Evolutionary conservation across 2,329 filamentous ascomycete genomes (phyloP).

Genomic region (Colletotrichum abscissum): DNA sequence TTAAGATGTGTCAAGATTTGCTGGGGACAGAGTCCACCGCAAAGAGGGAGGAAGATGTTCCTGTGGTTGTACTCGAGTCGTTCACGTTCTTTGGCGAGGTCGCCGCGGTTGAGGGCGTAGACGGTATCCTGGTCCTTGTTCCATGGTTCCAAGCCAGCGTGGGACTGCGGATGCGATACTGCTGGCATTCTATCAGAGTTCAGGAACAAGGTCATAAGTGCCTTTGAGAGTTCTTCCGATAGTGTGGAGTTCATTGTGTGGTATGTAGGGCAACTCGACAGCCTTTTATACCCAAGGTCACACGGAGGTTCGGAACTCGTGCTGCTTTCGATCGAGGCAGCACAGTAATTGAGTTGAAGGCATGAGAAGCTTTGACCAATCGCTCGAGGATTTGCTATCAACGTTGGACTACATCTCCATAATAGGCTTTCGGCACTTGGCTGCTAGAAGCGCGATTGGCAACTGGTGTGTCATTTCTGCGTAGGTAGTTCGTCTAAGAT

Average conservation of each 20-base stretch:
- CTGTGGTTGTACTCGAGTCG: constrained; percentile 27
- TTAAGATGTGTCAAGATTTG: neutral
- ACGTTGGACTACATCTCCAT: accelerated
- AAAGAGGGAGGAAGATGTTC: constrained; percentile 6
- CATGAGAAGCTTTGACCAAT: neutral
- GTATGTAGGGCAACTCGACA: neutral
- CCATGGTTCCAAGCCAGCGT: neutral
- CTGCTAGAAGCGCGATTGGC: neutral
- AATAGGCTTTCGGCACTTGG: neutral
- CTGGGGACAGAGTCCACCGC: constrained; percentile 8
- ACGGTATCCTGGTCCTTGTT: constrained; percentile 5
- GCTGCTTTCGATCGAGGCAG: neutral
- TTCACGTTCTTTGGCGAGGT: neutral
- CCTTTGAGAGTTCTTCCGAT: accelerated
- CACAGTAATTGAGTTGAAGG: neutral
- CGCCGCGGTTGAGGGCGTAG: constrained; percentile 20
- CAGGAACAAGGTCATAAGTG: neutral
- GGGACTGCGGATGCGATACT: neutral
- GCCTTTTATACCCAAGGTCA: neutral
- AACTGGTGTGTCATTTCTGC: neutral
- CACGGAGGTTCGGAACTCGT: neutral
- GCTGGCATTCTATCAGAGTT: neutral
- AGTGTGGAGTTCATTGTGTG: accelerated
- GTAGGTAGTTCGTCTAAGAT: neutral
- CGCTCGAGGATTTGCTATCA: neutral